phyloP scores from a whole-genome alignment of 768 basidiomycete genomes.

The Kwoniella sp. region DNA sequence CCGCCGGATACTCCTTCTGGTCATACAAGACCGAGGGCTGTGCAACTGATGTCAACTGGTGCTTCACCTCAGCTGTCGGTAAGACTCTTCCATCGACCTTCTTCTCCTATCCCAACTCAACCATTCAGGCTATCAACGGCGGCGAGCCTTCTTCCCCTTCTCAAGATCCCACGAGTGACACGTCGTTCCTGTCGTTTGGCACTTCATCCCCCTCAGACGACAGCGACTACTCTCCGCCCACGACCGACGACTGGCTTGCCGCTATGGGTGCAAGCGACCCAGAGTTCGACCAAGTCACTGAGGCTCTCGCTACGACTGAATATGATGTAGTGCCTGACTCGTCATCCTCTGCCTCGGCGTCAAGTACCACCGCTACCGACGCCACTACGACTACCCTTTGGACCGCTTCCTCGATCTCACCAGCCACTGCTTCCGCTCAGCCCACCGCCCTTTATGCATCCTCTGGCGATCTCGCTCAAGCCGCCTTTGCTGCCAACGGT shows the following conservation, averaged over 20 bases:
- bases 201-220: slow-evolving; percentile 16
- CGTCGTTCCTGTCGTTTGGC: slow-evolving; percentile 19
- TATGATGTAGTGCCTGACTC: slow-evolving; percentile 8
- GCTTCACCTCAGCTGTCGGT: slow-evolving; percentile 62
- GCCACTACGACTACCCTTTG: slow-evolving; percentile 3
- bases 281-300: slow-evolving; percentile 15
- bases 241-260: slow-evolving; percentile 24
- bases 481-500: slow-evolving; percentile 10
- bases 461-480: not conserved
- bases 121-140: slow-evolving; percentile 14
- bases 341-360: not conserved
- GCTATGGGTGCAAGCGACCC: slow-evolving; percentile 22
- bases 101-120: slow-evolving; percentile 54
- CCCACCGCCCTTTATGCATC: not conserved
- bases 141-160: slow-evolving; percentile 1
- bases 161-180: slow-evolving; percentile 16
- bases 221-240: slow-evolving; percentile 10
- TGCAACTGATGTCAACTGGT: slow-evolving; percentile 62
- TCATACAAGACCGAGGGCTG: slow-evolving; percentile 64
- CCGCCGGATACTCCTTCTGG: slow-evolving; percentile 70
- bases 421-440: not conserved
- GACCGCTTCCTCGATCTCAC: not conserved
- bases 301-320: slow-evolving; percentile 24
- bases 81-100: slow-evolving; percentile 60
- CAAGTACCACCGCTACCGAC: not conserved